Evolutionary conservation across 129 eudicot species (phyloP).

Genomic region (Pseudognaphalium luteoalbum): DNA sequence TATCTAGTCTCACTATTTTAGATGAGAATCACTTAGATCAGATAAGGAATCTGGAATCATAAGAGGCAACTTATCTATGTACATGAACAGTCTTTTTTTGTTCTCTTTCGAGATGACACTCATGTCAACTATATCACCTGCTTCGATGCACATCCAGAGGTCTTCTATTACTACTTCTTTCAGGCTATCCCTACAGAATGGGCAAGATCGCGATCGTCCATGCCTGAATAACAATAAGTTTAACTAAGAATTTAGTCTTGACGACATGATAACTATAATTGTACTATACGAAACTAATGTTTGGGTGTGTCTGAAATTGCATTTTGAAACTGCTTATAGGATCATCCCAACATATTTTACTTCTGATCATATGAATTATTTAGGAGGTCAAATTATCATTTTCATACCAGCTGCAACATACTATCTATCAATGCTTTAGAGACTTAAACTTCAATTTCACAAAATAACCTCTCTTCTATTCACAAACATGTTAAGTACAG

Average conservation of each 20-base stretch:
- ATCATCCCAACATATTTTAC: neutral
- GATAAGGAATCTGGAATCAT: conserved; percentile 40
- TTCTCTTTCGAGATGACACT: conserved; percentile 49
- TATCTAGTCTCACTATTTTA: conserved; percentile 33
- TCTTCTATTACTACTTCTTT: conserved; percentile 58
- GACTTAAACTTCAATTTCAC: too few relatives aligned
- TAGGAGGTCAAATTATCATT: too few relatives aligned
- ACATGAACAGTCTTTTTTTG: conserved; percentile 57
- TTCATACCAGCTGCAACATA: neutral
- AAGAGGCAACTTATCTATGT: conserved; percentile 68
- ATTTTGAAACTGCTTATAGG: neutral
- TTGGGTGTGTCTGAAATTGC: too few relatives aligned
- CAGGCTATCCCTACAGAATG: conserved; percentile 69
- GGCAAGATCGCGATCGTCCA: conserved; percentile 68
- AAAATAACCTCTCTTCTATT: too few relatives aligned
- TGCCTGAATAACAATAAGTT: conserved; percentile 41
- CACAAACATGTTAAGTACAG: too few relatives aligned
- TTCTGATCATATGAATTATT: too few relatives aligned
- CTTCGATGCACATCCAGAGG: conserved; percentile 62
- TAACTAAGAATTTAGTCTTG: neutral
- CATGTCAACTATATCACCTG: conserved; percentile 47
- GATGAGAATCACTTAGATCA: conserved; percentile 40
- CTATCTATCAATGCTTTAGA: neutral
- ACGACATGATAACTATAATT: neutral
- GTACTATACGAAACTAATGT: neutral